Base-by-base conservation (phyloP, 1,284 basidiomycete genomes). In the Malassezia globosa region DNA sequence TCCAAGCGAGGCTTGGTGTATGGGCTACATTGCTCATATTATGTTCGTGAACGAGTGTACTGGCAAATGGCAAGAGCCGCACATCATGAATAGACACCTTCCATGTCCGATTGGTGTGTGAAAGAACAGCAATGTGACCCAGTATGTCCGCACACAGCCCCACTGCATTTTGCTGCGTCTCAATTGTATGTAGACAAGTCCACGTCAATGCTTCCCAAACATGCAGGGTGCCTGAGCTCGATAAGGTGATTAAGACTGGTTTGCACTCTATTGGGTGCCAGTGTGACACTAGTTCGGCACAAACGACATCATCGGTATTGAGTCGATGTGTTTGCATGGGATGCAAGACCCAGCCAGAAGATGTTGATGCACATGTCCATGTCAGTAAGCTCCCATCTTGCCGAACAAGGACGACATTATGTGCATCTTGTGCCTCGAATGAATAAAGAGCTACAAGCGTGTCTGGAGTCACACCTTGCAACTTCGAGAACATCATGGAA, bases 1-100 rank as follows among this genome's bases (percentile, higher is more conserved):
- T 37, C 42, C 42, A 44, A 4, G 33, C 42, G n/a, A 44, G 19
- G 22, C 23, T 21, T 7, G 42, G 42, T 5, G 18, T 13, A 27
- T 33, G 11, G 31, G 22, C n/a, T 31, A 4, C 16, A 31, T 16
- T 13, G 29, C 29, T 16, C 29, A 31, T 31, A 16, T 31, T 16
- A 16, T 31, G 29, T 16, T 13, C 29, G 16, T 44, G 33, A 13
- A 36, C 42, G 5, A 44, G 34, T 2, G 42, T 27, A 27, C 37
- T 31, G 24, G 27, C 31, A 19, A 37, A 19, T 10, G 22, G 27
- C 8, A 26, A 21, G 2, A 24, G 23, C 1, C 23, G 24, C 31
- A 23, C 21, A 31, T 44, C 42, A n/a, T 21, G 29, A 5, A 44
- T n/a, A 11, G 21, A 26, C 11, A 44, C 23, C n/a, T 19, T 7